These are phyloP conservation scores for Podaxis pistillaris DNA, from an alignment of 768 basidiomycete genomes.

Conservation along the genomic window DNA sequence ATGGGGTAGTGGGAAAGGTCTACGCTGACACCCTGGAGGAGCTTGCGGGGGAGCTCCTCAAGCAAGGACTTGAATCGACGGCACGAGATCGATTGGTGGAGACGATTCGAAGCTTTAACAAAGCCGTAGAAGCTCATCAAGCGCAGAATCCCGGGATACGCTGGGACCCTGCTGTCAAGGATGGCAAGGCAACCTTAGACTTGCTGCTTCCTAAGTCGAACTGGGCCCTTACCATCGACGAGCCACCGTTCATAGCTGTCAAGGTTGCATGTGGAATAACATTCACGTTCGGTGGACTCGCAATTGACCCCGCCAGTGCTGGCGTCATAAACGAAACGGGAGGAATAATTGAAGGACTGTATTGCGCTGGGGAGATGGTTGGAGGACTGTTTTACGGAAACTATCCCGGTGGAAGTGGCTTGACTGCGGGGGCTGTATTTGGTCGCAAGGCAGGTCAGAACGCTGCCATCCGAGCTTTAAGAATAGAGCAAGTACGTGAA, in stretches of 20 bases:
- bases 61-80: constrained; percentile 39
- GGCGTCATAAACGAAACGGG: constrained; percentile 47
- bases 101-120: constrained; percentile 52
- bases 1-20: constrained; percentile 57
- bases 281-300: constrained; percentile 71
- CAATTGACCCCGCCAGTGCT: constrained; percentile 53
- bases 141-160: constrained; percentile 28
- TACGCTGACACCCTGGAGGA: constrained; percentile 44
- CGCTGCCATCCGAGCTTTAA: constrained; percentile 31
- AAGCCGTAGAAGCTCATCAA: constrained; percentile 38
- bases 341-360: constrained; percentile 49
- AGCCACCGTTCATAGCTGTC: constrained; percentile 59
- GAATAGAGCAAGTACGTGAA: constrained; percentile 15
- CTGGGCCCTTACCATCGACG: constrained; percentile 60
- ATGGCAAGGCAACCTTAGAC: constrained; percentile 52
- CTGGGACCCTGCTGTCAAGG: constrained; percentile 69
- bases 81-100: constrained; percentile 38
- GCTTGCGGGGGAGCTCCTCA: constrained; percentile 45
- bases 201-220: constrained; percentile 59
- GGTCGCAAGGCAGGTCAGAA: constrained; percentile 52
- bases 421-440: constrained; percentile 66
- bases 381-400: constrained; percentile 63
- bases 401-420: constrained; percentile 69
- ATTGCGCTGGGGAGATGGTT: constrained; percentile 69
- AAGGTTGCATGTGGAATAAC: constrained; percentile 70